Base-by-base conservation (phyloP, 202 grass and related monocot species). In the Elaeis oleifera region DNA sequence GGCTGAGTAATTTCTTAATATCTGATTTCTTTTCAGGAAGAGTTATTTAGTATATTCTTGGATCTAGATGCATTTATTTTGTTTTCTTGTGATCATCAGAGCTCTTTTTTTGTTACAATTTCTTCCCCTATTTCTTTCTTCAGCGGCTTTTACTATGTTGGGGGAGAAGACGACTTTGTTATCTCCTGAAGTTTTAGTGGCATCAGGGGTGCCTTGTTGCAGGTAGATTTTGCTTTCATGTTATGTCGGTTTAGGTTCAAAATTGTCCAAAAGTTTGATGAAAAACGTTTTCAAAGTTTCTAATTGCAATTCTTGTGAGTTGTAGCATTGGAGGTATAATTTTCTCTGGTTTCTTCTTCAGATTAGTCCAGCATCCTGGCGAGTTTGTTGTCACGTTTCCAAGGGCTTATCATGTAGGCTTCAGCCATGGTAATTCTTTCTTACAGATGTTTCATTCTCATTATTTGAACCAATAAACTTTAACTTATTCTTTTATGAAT, bases 311-410 rank as follows among this genome's bases (percentile, higher is more conserved):
- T 44, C 9, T 14, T 31, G 5, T 31, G 28, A 31, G 28, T 31
- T 44, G 36, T 44, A 44, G 36, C 36, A 44, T 44, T 44, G 36
- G 36, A 44, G 36, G 11, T 11, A 44, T 44, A 44, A 44, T 44
- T 44, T 44, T 44, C 36, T 44, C 11, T 44, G 36, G 36, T 32
- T 54, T 25, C 20, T 78, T 5, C 54, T 74, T 78, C 76, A 99
- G 88, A 76, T 81, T 99, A 74, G 88, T 99, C 20, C 94, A 99
- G 36, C 79, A 92, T 76, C 88, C 94, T 56, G 94, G 94, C 29
- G 94, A 99, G 65, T 99, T 99, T 65, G 94, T 99, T 22, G 88
- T 99, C 73, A 99, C 94, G 0, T 99, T 99, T 80, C 94, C 94
- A 67, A 86, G 88, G 79, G 94, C 94, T 3, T 99, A 99, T 62